Evolutionary conservation across 768 basidiomycete genomes (phyloP).

Genomic region (Galerina sulciceps): DNA sequence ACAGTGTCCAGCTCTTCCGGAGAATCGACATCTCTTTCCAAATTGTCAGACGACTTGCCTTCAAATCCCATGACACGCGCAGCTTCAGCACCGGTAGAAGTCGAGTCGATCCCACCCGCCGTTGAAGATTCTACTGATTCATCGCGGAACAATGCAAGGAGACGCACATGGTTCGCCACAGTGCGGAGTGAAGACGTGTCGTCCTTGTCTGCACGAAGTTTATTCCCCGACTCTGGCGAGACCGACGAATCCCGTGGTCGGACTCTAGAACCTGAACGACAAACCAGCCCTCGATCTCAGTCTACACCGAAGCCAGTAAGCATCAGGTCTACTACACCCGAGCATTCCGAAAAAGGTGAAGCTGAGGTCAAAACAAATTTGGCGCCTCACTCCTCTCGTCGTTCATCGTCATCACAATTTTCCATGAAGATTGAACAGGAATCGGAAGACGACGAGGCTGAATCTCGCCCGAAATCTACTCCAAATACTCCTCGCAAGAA

Average conservation of each 20-base stretch:
- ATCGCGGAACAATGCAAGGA: constrained; percentile 39
- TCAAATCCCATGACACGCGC: constrained; percentile 9
- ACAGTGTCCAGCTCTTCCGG: constrained; percentile 9
- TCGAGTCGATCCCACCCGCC: not conserved
- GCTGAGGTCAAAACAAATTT: constrained; percentile 7
- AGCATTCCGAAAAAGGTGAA: constrained; percentile 3
- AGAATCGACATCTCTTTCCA: constrained; percentile 10
- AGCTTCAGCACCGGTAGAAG: constrained; percentile 12
- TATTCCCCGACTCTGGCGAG: constrained; percentile 14
- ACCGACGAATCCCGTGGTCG: constrained; percentile 42
- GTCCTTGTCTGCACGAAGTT: constrained; percentile 23
- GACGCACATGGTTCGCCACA: constrained; percentile 60
- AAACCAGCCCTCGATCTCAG: constrained; percentile 30
- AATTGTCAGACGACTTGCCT: constrained; percentile 1
- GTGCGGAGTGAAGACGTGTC: constrained; percentile 42
- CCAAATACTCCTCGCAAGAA: constrained; percentile 39
- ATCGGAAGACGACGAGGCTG: constrained; percentile 24
- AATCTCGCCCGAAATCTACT: constrained; percentile 24
- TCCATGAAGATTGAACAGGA: constrained; percentile 42
- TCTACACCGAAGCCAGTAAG: constrained; percentile 33
- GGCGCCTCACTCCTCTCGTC: constrained; percentile 24
- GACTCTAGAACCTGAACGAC: constrained; percentile 32
- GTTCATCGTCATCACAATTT: constrained; percentile 49
- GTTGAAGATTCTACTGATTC: constrained; percentile 21
- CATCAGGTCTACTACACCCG: constrained; percentile 14